phyloP scores from a whole-genome alignment of 768 basidiomycete genomes.

The Mycena latifolia region DNA sequence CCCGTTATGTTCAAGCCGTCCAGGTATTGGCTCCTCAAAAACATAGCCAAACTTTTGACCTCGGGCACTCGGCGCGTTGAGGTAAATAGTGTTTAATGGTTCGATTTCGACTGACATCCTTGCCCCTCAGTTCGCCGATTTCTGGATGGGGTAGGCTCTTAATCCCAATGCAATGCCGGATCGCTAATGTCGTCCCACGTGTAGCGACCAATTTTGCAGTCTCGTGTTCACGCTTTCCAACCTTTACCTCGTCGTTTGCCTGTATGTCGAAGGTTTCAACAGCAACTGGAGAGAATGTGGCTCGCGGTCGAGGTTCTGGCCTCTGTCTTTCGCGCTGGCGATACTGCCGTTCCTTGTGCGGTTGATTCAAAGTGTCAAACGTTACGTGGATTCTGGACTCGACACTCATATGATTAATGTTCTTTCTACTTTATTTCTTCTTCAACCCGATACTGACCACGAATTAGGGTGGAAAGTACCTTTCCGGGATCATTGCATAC shows the following conservation, averaged over 20 bases:
- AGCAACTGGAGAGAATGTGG: slow-evolving; percentile 63
- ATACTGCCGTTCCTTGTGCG: slow-evolving; percentile 81
- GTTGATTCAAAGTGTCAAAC: slow-evolving; percentile 87
- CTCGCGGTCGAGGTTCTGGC: slow-evolving; percentile 66
- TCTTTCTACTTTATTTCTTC: slow-evolving; percentile 23
- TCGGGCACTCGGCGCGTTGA: slow-evolving; percentile 83
- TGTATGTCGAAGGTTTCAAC: slow-evolving; percentile 71
- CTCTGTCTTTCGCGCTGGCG: slow-evolving; percentile 67
- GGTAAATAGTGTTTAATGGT: slow-evolving; percentile 54
- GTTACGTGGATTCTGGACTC: slow-evolving; percentile 84
- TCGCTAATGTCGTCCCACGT: background rate
- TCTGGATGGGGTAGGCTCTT: slow-evolving; percentile 84
- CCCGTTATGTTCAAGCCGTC: slow-evolving; percentile 72
- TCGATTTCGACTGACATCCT: background rate
- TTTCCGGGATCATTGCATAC: slow-evolving; percentile 71
- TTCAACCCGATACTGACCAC: background rate
- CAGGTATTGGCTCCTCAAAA: slow-evolving; percentile 86
- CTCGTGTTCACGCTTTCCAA: slow-evolving; percentile 81
- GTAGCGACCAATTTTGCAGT: slow-evolving; percentile 86
- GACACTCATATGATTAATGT: slow-evolving; percentile 91
- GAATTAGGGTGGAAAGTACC: slow-evolving; percentile 88
- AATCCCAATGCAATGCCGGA: background rate
- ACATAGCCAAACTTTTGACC: slow-evolving; percentile 69
- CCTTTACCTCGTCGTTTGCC: slow-evolving; percentile 80
- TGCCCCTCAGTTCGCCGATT: slow-evolving; percentile 77